These are phyloP conservation scores for Lantana camara DNA, from an alignment of 257 asterid genomes.

Conservation along the genomic window DNA sequence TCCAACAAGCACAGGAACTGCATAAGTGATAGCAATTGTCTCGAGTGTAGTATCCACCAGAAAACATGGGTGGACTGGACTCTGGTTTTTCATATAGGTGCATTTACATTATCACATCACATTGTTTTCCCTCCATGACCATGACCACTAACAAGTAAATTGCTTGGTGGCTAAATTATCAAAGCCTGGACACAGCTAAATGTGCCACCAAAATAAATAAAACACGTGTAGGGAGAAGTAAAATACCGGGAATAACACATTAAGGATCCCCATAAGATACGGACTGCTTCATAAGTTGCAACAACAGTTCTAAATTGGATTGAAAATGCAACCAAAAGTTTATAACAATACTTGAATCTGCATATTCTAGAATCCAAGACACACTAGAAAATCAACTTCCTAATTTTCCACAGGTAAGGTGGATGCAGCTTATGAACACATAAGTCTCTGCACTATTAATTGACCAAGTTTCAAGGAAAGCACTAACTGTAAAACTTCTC, in stretches of 20 bases:
- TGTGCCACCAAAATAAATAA: background rate
- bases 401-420: background rate
- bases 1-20: background rate
- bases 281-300: background rate
- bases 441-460: background rate
- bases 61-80: background rate
- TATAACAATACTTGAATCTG: background rate
- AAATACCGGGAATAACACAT: background rate
- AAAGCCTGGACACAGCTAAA: background rate
- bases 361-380: background rate
- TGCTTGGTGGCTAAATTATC: background rate
- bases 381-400: background rate
- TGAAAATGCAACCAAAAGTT: background rate
- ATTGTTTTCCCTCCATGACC: background rate
- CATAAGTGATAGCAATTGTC: background rate
- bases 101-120: background rate
- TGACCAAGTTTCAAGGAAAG: background rate
- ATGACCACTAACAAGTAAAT: conserved; percentile 2
- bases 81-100: background rate
- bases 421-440: background rate
- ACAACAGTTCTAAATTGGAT: background rate
- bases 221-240: background rate
- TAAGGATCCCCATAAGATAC: background rate
- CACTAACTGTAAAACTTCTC: background rate
- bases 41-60: background rate